Base-by-base conservation (phyloP, 1,284 basidiomycete species). In the Heterobasidion irregulare region DNA sequence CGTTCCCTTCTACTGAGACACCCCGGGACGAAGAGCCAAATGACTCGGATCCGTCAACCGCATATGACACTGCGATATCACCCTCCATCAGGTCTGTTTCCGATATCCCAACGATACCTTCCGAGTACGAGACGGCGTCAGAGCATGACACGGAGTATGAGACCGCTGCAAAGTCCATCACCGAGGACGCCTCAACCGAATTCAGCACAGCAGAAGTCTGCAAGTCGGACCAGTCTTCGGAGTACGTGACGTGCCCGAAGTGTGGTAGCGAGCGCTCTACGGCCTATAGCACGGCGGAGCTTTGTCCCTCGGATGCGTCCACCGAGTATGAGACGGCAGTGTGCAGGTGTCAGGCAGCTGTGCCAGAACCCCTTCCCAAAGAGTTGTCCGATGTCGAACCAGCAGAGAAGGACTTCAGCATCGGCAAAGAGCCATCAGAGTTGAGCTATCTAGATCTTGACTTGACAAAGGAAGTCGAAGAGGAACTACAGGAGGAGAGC, bases 71-170 rank as follows among this genome's bases (percentile, higher is more conserved):
- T 4, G 65, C 68, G 12, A 64, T 61, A 48, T 72, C 73, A 2
- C 74, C 75, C 0, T 76, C 75, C 1, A 72, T 68, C 6, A 68
- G 68, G n/a, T 77, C 75, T 0, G 72, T 72, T 61, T 68, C 66
- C 54, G 76, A 73, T 26, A 54, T 76, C 36, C 73, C 73, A 8
- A 76, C 75, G 6, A 80, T 84, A 58, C 83, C 82, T 33, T 84
- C 76, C 1, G 76, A 79, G 45, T 84, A 79, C 61, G 68, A 66
- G 48, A 84, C 80, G 8, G 77, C 77, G 1, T 75, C 77, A 35
- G 73, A 74, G 57, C 75, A 72, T 56, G 64, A 68, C 38, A 69
- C 74, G 2, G 75, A 78, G 44, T 84, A 80, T 62, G 69, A 72
- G 36, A 81, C 82, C 0, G 75, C 68, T 5, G 63, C 56, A 63